These are phyloP conservation scores for Fusarium sp. DNA, from an alignment of 2,329 filamentous ascomycete genomes.

Conservation along the genomic window DNA sequence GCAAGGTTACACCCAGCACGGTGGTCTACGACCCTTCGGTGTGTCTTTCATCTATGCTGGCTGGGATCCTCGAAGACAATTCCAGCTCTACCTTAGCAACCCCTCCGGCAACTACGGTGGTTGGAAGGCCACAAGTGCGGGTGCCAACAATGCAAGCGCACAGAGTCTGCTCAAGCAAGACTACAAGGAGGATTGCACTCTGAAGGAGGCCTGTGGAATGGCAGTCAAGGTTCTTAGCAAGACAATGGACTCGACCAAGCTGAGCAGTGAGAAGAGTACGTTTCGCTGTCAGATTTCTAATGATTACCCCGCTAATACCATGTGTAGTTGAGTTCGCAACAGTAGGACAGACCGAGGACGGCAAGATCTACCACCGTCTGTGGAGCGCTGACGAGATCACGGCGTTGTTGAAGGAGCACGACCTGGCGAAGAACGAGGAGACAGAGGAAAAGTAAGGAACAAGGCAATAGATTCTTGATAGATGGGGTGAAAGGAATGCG, in stretches of 20 bases:
- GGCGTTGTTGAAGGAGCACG: slow-evolving; percentile 92
- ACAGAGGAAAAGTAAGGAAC: slow-evolving; percentile 69
- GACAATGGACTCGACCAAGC: slow-evolving; percentile 99
- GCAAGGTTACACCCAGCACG: slow-evolving; percentile 99
- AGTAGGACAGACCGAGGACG: slow-evolving; percentile 92
- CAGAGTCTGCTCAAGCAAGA: slow-evolving; percentile 98
- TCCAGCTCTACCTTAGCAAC: slow-evolving; percentile 99
- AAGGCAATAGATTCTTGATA: slow-evolving; percentile 46
- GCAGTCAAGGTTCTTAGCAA: slow-evolving; percentile 99
- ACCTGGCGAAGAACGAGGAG: slow-evolving; percentile 87
- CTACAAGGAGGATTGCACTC: slow-evolving; percentile 97
- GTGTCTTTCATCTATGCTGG: slow-evolving; percentile 99
- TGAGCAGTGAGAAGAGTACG: slow-evolving; percentile 99
- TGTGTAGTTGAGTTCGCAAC: slow-evolving; percentile 93
- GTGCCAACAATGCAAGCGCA: slow-evolving; percentile 97
- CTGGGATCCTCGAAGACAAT: slow-evolving; percentile 94
- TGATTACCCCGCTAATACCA: slow-evolving; percentile 28
- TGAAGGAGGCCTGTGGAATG: slow-evolving; percentile 96
- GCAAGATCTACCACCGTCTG: slow-evolving; percentile 97
- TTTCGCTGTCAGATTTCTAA: background rate
- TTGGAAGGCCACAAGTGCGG: slow-evolving; percentile 98
- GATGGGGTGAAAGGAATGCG: slow-evolving; percentile 41
- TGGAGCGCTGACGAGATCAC: slow-evolving; percentile 98
- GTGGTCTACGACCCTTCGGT: slow-evolving; percentile 96
- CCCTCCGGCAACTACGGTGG: slow-evolving; percentile 98